Conservation (phyloP, 2,329 filamentous ascomycete genomes). For the Aspergillus vadensis region DNA sequence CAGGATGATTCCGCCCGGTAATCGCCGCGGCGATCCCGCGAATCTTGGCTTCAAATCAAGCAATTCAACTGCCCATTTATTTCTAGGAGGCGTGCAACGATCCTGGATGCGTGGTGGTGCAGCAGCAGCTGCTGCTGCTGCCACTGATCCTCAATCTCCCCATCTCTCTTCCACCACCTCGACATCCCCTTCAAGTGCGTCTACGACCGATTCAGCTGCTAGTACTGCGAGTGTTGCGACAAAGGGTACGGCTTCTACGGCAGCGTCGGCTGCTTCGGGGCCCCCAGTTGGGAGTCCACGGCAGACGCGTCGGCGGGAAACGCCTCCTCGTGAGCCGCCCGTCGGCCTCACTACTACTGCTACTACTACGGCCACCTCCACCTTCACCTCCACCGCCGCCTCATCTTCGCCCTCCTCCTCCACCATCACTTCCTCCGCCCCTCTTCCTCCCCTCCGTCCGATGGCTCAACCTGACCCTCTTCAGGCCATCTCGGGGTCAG, state of each 20-base stretch:
- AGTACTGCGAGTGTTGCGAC: neutral
- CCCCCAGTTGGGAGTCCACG: neutral
- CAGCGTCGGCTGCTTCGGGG: neutral
- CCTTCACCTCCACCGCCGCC: neutral
- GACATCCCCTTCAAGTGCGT: neutral
- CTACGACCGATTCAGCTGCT: conserved; percentile 4
- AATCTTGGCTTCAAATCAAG: conserved; percentile 26
- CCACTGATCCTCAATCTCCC: neutral
- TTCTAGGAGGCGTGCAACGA: conserved; percentile 41
- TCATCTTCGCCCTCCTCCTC: neutral
- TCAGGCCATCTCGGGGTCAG: neutral
- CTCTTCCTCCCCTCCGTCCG: neutral
- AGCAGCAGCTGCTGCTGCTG: neutral
- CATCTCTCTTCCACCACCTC: neutral
- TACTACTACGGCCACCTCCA: conserved; percentile 7
- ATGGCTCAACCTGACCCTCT: neutral
- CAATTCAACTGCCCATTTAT: conserved; percentile 45
- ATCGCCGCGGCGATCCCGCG: conserved; percentile 12
- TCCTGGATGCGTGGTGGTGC: conserved; percentile 41
- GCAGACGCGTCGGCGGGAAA: neutral
- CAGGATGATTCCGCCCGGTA: conserved; percentile 16
- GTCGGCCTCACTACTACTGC: conserved; percentile 6
- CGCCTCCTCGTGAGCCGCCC: neutral
- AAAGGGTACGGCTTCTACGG: conserved; percentile 19
- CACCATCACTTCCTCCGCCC: conserved; percentile 3